A percentile compares a stretch with the other conserved stretches of the same genome.
Conservation (phyloP, 352 stramenopile genomes). For the Phytopythium sindhum region DNA sequence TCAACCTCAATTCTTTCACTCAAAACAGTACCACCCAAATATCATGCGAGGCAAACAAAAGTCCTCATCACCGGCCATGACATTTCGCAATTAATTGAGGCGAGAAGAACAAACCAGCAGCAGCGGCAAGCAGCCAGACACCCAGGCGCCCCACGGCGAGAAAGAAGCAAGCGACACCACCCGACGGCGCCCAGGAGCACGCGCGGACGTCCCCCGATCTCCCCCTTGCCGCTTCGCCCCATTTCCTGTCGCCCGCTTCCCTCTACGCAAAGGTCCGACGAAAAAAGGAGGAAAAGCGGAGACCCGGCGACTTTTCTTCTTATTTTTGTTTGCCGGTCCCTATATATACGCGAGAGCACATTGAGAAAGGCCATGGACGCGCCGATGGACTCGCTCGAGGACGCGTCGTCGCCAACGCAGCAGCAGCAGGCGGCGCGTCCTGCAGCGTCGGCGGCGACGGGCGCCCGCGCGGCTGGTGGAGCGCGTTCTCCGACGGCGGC, state of each 20-base stretch:
- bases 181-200: too few relatives aligned
- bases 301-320: not conserved
- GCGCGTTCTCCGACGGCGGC: not conserved
- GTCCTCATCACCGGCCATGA: not conserved
- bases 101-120: too few relatives aligned
- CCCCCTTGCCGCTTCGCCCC: too few relatives aligned
- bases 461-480: constrained; percentile 5
- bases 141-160: too few relatives aligned
- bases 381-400: not conserved
- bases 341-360: not conserved
- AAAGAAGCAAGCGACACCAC: not conserved
- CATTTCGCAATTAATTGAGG: not conserved
- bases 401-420: not conserved
- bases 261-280: too few relatives aligned
- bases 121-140: not conserved
- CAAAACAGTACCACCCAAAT: too few relatives aligned
- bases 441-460: constrained; percentile 18
- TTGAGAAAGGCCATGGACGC: not conserved
- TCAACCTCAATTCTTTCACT: too few relatives aligned
- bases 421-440: too few relatives aligned
- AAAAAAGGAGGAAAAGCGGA: too few relatives aligned
- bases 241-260: too few relatives aligned
- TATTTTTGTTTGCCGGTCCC: not conserved
- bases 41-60: not conserved
- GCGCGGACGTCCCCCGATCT: too few relatives aligned